A percentile compares a stretch with the other conserved stretches of the same genome.
Evolutionary conservation across 2,329 filamentous ascomycete genomes (phyloP).

Genomic region (Hymenoscyphus infarciens): DNA sequence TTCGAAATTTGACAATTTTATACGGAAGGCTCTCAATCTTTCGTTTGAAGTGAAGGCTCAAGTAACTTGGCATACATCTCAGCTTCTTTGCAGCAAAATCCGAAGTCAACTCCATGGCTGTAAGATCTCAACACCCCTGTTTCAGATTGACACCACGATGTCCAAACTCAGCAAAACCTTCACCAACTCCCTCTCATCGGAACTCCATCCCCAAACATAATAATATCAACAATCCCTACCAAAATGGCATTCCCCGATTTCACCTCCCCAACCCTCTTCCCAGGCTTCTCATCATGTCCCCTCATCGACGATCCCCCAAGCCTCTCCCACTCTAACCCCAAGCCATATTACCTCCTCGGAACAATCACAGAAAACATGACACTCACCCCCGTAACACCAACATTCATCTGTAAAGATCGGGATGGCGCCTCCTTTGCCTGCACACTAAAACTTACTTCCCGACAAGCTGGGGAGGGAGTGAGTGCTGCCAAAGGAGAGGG

Average conservation of each 20-base stretch:
- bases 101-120: too few relatives aligned
- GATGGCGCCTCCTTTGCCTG: slow-evolving; percentile 24
- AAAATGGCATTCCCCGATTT: slow-evolving; percentile 26
- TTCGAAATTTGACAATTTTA: too few relatives aligned
- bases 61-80: too few relatives aligned
- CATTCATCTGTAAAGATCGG: slow-evolving; percentile 30
- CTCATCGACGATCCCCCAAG: slow-evolving; percentile 8
- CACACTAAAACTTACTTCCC: slow-evolving; percentile 19
- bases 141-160: background rate
- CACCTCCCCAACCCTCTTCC: slow-evolving; percentile 22
- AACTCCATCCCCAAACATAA: too few relatives aligned
- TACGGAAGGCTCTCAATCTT: too few relatives aligned
- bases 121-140: background rate
- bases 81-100: too few relatives aligned
- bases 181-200: background rate
- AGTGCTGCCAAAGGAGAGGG: background rate
- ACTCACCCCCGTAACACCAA: slow-evolving; percentile 26
- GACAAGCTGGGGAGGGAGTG: slow-evolving; percentile 8
- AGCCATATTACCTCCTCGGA: slow-evolving; percentile 24
- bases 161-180: background rate
- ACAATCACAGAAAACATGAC: slow-evolving; percentile 33
- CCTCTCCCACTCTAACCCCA: background rate
- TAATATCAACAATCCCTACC: background rate
- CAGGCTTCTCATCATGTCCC: slow-evolving; percentile 23
- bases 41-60: too few relatives aligned